These are phyloP conservation scores for Globisporangium cylindrosporum DNA, from an alignment of 352 stramenopile genomes.

Conservation along the genomic window DNA sequence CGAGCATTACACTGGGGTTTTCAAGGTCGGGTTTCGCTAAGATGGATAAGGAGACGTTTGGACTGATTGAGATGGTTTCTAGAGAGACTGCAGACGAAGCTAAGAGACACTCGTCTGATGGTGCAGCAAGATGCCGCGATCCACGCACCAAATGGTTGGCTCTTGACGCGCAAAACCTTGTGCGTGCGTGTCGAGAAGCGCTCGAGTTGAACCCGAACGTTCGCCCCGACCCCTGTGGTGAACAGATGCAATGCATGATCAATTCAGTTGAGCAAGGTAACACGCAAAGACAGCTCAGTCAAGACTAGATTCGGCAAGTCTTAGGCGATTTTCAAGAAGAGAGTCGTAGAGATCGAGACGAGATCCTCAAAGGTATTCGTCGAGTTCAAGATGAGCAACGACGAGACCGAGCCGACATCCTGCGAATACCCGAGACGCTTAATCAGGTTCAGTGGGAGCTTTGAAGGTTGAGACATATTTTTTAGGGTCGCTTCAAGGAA, in stretches of 20 bases:
- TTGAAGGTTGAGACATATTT: background rate
- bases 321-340: background rate
- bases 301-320: background rate
- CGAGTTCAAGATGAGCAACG: background rate
- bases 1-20: background rate
- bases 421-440: background rate
- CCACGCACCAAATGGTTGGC: background rate
- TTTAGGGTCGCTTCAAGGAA: background rate
- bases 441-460: background rate
- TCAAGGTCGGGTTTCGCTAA: background rate
- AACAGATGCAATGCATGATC: background rate
- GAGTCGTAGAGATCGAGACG: background rate
- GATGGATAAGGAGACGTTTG: conserved; percentile 1
- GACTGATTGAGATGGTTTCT: background rate
- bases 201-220: background rate
- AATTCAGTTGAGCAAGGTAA: background rate
- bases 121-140: background rate
- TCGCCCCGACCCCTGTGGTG: background rate
- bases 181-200: background rate
- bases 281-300: background rate
- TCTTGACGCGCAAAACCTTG: background rate
- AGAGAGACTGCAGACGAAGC: background rate
- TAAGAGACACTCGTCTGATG: background rate
- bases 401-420: background rate
- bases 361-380: background rate